Conservation (phyloP, 2,329 filamentous ascomycete genomes). For the Nemania abortiva region DNA sequence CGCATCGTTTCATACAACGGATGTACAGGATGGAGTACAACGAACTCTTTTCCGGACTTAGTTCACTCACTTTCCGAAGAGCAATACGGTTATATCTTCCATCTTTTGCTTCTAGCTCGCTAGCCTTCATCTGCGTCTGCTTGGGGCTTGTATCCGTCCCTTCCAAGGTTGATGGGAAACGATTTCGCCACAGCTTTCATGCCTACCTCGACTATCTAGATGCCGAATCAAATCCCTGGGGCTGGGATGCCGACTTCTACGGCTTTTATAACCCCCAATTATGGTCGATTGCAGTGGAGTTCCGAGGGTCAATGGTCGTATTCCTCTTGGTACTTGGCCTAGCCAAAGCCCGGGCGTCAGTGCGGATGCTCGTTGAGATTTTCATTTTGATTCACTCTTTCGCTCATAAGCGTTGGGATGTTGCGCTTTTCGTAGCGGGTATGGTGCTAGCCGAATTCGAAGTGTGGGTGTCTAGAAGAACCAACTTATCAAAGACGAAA, state of each 20-base stretch:
- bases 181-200: slow-evolving; percentile 45
- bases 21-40: slow-evolving; percentile 50
- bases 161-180: slow-evolving; percentile 44
- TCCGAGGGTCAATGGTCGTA: slow-evolving; percentile 52
- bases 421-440: slow-evolving; percentile 49
- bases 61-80: slow-evolving; percentile 58
- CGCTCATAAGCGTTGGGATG: slow-evolving; percentile 49
- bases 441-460: slow-evolving; percentile 49
- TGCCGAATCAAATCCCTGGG: slow-evolving; percentile 49
- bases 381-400: slow-evolving; percentile 46
- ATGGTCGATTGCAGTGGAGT: slow-evolving; percentile 54
- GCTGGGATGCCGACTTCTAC: slow-evolving; percentile 46
- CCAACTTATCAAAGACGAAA: slow-evolving; percentile 37
- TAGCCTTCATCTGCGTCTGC: slow-evolving; percentile 51
- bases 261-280: slow-evolving; percentile 52
- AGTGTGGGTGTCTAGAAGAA: slow-evolving; percentile 44
- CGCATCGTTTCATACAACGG: slow-evolving; percentile 54
- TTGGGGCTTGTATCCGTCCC: slow-evolving; percentile 45
- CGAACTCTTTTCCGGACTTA: slow-evolving; percentile 48
- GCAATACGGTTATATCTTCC: slow-evolving; percentile 57
- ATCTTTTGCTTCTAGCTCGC: slow-evolving; percentile 54
- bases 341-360: slow-evolving; percentile 44
- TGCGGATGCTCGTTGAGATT: slow-evolving; percentile 47
- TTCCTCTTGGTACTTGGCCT: slow-evolving; percentile 50
- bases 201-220: slow-evolving; percentile 49